These are phyloP conservation scores for Schwanniomyces yamadae DNA, from an alignment of 805 yeast species.

Conservation along the genomic window DNA sequence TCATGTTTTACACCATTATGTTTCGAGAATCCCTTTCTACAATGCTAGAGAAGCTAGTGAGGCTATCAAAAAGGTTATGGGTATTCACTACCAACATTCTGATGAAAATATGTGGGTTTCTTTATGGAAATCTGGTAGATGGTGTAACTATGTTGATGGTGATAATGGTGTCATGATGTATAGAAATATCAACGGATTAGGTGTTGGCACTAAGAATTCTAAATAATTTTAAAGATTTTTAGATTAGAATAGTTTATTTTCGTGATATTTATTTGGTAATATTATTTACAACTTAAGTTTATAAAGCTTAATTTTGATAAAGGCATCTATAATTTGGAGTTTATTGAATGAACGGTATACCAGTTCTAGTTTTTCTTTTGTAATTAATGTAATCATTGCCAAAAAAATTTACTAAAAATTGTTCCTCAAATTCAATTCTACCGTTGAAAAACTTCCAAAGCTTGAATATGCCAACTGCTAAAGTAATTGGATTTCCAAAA, in stretches of 20 bases:
- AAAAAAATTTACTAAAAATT: constrained; percentile 62
- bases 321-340: too few relatives aligned
- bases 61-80: constrained; percentile 82
- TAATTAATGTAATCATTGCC: constrained; percentile 63
- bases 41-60: constrained; percentile 78
- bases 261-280: constrained; percentile 23
- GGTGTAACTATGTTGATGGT: constrained; percentile 74
- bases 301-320: not conserved
- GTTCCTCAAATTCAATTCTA: constrained; percentile 75
- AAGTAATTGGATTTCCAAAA: constrained; percentile 63
- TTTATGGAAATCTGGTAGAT: constrained; percentile 61
- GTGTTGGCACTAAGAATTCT: constrained; percentile 17
- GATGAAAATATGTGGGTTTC: constrained; percentile 74
- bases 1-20: constrained; percentile 84
- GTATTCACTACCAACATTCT: constrained; percentile 65
- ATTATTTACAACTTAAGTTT: too few relatives aligned
- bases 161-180: constrained; percentile 70
- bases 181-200: constrained; percentile 62
- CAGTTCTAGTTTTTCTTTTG: constrained; percentile 46
- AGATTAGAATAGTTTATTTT: not conserved
- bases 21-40: constrained; percentile 83
- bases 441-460: constrained; percentile 66
- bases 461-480: constrained; percentile 51
- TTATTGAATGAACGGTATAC: constrained; percentile 58
- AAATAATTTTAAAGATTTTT: not conserved